Evolutionary conservation across 768 basidiomycete genomes (phyloP).

Genomic region (Leccinum imitatum): DNA sequence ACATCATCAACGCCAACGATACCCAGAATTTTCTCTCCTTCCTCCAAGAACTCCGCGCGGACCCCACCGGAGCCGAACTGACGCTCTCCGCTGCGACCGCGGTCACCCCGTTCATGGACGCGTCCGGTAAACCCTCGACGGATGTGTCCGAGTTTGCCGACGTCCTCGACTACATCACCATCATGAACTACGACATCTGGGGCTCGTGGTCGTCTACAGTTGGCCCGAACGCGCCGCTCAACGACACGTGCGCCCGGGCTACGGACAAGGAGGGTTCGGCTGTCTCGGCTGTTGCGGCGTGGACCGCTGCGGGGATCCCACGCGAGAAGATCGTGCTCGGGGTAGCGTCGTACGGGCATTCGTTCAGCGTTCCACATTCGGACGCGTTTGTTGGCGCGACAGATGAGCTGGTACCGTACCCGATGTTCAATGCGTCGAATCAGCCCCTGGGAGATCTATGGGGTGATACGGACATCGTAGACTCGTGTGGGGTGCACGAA

Average conservation of each 20-base stretch:
- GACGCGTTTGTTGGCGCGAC: constrained; percentile 39
- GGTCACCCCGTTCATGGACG: constrained; percentile 59
- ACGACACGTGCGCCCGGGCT: constrained; percentile 67
- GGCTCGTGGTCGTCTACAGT: constrained; percentile 27
- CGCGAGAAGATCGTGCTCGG: constrained; percentile 70
- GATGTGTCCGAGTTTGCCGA: constrained; percentile 70
- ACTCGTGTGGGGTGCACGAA: constrained; percentile 53
- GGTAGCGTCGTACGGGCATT: constrained; percentile 80
- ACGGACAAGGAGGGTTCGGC: constrained; percentile 71
- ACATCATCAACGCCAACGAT: constrained; percentile 54
- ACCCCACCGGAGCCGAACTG: constrained; percentile 50
- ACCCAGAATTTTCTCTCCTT: constrained; percentile 77
- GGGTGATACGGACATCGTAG: constrained; percentile 46
- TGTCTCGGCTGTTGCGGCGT: constrained; percentile 63
- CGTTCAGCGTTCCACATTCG: constrained; percentile 41
- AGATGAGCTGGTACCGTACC: constrained; percentile 44
- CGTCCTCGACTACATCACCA: constrained; percentile 60
- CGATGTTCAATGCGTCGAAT: constrained; percentile 44
- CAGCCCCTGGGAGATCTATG: constrained; percentile 56
- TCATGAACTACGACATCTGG: constrained; percentile 66
- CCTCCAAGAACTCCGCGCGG: constrained; percentile 61
- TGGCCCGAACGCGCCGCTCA: constrained; percentile 82
- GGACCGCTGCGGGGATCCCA: constrained; percentile 79
- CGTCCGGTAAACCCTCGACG: constrained; percentile 47
- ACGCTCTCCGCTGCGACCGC: constrained; percentile 68